phyloP scores from a whole-genome alignment of 2,329 filamentous ascomycete species.

The Aspergillus viridinutans region DNA sequence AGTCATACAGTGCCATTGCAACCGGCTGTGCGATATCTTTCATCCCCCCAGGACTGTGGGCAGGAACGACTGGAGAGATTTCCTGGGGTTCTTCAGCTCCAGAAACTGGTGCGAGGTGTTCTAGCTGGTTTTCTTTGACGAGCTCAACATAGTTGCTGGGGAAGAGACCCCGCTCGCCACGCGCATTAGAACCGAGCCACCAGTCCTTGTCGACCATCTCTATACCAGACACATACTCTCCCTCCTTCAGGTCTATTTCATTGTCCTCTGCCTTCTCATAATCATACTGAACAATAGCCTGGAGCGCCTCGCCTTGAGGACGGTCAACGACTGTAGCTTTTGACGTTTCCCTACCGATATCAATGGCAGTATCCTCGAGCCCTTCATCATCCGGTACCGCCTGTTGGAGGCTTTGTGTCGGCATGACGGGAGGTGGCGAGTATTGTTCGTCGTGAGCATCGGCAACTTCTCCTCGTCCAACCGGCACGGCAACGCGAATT shows the following conservation, averaged over 20 bases:
- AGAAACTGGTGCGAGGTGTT: conserved; percentile 24
- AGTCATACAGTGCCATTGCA: conserved; percentile 87
- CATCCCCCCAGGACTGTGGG: conserved; percentile 34
- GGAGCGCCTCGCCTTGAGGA: conserved; percentile 56
- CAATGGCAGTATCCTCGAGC: conserved; percentile 58
- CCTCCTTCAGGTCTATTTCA: conserved; percentile 85
- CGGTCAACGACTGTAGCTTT: conserved; percentile 50
- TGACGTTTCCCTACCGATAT: conserved; percentile 58
- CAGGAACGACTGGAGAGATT: conserved; percentile 33
- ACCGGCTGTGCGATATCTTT: conserved; percentile 50
- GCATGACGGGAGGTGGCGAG: conserved; percentile 48
- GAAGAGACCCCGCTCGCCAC: conserved; percentile 84
- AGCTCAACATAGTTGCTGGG: conserved; percentile 96
- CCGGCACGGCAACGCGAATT: conserved; percentile 79
- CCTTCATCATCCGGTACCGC: conserved; percentile 62
- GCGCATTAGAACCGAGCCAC: conserved; percentile 92
- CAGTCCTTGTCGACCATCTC: conserved; percentile 98
- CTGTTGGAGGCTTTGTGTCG: conserved; percentile 59
- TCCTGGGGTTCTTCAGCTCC: conserved; percentile 27
- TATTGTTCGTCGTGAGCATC: conserved; percentile 42
- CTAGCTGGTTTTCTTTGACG: conserved; percentile 55
- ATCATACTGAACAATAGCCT: conserved; percentile 82
- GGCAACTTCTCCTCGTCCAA: conserved; percentile 56
- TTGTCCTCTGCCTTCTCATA: conserved; percentile 98
- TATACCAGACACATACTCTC: conserved; percentile 83